Evolutionary conservation across 2,329 filamentous ascomycete species (phyloP).

Genomic region (Onygenales sp.): DNA sequence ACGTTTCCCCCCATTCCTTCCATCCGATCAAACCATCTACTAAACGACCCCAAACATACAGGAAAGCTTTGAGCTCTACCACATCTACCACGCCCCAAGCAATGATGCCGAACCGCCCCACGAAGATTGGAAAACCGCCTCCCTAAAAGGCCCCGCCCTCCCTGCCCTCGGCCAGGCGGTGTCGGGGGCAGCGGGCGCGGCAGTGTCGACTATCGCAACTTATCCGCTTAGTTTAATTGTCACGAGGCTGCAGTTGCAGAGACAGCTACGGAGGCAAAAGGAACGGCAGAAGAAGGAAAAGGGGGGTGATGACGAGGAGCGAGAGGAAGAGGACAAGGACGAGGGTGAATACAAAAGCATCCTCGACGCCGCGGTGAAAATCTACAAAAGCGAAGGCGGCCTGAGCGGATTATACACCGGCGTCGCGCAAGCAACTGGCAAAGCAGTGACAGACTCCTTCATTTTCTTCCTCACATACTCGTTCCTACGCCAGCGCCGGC

Average conservation of each 20-base stretch:
- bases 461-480: slow-evolving; percentile 80
- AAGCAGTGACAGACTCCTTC: slow-evolving; percentile 66
- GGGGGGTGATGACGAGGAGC: slow-evolving; percentile 27
- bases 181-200: slow-evolving; percentile 68
- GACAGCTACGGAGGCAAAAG: slow-evolving; percentile 40
- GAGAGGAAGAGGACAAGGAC: slow-evolving; percentile 16
- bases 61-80: slow-evolving; percentile 31
- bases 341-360: slow-evolving; percentile 54
- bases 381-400: slow-evolving; percentile 63
- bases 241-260: slow-evolving; percentile 72
- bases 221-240: slow-evolving; percentile 78
- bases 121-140: slow-evolving; percentile 22
- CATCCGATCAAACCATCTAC: background rate
- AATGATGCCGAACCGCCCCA: slow-evolving; percentile 10
- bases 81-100: slow-evolving; percentile 27
- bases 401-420: slow-evolving; percentile 60
- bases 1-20: background rate
- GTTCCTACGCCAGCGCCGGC: slow-evolving; percentile 38
- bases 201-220: slow-evolving; percentile 65
- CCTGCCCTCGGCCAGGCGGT: slow-evolving; percentile 73
- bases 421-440: slow-evolving; percentile 53
- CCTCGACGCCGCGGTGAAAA: slow-evolving; percentile 59
- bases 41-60: background rate
- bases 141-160: slow-evolving; percentile 39
- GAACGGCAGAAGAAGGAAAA: slow-evolving; percentile 19